Percentiles rank a stretch among this genome's conserved stretches.
phyloP scores from a whole-genome alignment of 768 basidiomycete genomes.

The Phlebiopsis flavidoalba region DNA sequence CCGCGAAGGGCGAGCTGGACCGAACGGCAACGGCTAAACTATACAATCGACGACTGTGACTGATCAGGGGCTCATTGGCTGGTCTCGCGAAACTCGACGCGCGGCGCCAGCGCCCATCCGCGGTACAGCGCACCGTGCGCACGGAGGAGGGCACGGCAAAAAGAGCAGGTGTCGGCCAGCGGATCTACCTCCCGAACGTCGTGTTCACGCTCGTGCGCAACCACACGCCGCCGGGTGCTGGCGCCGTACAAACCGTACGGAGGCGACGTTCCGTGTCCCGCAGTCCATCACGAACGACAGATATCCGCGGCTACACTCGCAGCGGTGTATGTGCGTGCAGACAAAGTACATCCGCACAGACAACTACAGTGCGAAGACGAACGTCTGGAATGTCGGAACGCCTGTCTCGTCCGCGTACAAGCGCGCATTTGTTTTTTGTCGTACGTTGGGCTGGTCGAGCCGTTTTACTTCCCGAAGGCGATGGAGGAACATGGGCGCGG shows the following conservation, averaged over 20 bases:
- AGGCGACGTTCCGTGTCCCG: conserved; percentile 93
- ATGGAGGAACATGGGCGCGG: conserved; percentile 70
- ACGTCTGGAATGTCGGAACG: conserved; percentile 22
- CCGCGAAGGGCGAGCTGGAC: conserved; percentile 46
- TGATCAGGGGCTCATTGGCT: too few species aligned
- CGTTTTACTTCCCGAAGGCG: conserved; percentile 88
- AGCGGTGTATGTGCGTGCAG: conserved; percentile 81
- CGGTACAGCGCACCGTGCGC: conserved; percentile 55
- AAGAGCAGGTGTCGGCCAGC: conserved; percentile 67
- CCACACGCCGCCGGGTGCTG: conserved; percentile 61
- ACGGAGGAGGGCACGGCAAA: conserved; percentile 31
- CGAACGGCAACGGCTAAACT: conserved; percentile 25
- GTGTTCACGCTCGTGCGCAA: conserved; percentile 82
- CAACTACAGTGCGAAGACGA: conserved; percentile 67
- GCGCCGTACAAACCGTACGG: conserved; percentile 91
- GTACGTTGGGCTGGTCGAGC: conserved; percentile 88
- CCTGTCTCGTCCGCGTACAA: conserved; percentile 61
- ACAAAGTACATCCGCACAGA: conserved; percentile 96
- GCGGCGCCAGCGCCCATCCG: conserved; percentile 60
- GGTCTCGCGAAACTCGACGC: conserved; percentile 53
- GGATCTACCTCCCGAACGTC: conserved; percentile 87
- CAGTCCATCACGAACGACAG: conserved; percentile 87
- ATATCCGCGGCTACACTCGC: conserved; percentile 82
- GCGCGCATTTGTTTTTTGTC: conserved; percentile 81
- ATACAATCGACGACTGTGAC: too few species aligned